Evolutionary conservation across 805 yeast genomes (phyloP).

Genomic region (Ogataea dorogensis): DNA sequence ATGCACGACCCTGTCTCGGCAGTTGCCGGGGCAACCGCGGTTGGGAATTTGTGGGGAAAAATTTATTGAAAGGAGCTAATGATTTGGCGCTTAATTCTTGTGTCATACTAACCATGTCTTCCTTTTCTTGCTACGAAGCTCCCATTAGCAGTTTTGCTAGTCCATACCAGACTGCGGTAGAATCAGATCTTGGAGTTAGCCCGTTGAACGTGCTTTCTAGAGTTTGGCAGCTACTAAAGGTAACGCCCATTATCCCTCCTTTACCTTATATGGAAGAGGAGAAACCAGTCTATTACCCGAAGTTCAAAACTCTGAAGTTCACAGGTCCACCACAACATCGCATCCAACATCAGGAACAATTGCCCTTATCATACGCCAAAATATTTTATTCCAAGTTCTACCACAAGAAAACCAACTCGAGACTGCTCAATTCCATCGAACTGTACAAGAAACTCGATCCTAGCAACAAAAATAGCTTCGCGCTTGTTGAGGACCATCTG

Average conservation of each 20-base stretch:
- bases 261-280: constrained; percentile 3
- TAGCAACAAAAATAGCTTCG: constrained; percentile 1
- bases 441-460: constrained; percentile 16
- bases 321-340: constrained; percentile 1
- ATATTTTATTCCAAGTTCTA: constrained; percentile 15
- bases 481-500: constrained; percentile 16
- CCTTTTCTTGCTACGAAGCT: constrained; percentile 9
- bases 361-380: constrained; percentile 16
- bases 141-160: constrained; percentile 2
- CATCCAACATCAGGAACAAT: background rate
- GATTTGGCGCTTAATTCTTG: background rate
- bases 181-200: background rate
- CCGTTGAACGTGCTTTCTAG: background rate
- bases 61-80: background rate
- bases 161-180: constrained; percentile 3
- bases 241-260: constrained; percentile 5
- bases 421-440: constrained; percentile 14
- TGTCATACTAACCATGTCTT: constrained; percentile 4
- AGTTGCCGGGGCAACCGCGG: constrained; percentile 5
- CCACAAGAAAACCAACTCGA: constrained; percentile 19
- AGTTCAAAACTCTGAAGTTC: constrained; percentile 12
- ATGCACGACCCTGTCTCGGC: constrained; percentile 10
- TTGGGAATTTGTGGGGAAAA: constrained; percentile 9
- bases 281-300: background rate
- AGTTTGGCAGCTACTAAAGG: constrained; percentile 5